Percentiles rank a stretch among this genome's conserved stretches.
Conservation (phyloP, 2,329 filamentous ascomycete species). For the Botrytis fabae region DNA sequence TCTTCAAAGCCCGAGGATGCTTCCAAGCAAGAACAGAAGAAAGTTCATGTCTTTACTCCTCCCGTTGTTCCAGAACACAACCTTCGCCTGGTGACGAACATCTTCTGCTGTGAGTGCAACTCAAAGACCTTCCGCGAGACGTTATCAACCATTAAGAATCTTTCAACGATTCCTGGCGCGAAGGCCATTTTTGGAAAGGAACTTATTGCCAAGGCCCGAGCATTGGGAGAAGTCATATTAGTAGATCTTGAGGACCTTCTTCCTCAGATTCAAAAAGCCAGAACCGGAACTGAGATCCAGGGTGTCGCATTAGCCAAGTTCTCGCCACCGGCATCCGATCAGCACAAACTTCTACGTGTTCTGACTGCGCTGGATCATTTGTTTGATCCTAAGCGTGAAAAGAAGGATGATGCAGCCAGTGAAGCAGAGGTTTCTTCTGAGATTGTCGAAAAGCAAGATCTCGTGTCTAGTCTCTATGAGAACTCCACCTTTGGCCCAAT, state of each 20-base stretch:
- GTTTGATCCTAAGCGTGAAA: slow-evolving; percentile 77
- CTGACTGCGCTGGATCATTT: slow-evolving; percentile 93
- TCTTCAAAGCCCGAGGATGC: slow-evolving; percentile 34
- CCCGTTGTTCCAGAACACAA: slow-evolving; percentile 88
- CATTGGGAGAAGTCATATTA: slow-evolving; percentile 81
- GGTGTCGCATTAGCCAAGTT: slow-evolving; percentile 93
- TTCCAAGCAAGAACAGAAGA: slow-evolving; percentile 39
- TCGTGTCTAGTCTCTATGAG: slow-evolving; percentile 85
- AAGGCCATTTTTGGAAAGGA: slow-evolving; percentile 92
- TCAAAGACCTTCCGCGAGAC: slow-evolving; percentile 98
- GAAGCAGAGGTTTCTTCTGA: slow-evolving; percentile 49
- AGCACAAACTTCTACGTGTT: slow-evolving; percentile 91
- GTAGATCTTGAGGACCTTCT: slow-evolving; percentile 81
- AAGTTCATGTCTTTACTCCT: slow-evolving; percentile 62
- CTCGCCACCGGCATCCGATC: slow-evolving; percentile 91
- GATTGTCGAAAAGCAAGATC: slow-evolving; percentile 71
- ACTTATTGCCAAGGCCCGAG: slow-evolving; percentile 81
- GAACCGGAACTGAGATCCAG: slow-evolving; percentile 91
- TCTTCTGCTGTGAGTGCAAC: slow-evolving; percentile 94
- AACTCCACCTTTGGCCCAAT: slow-evolving; percentile 86
- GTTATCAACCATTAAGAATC: slow-evolving; percentile 96
- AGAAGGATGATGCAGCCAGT: slow-evolving; percentile 50
- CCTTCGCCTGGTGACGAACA: slow-evolving; percentile 90
- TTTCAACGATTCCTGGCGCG: slow-evolving; percentile 88
- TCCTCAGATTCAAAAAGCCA: slow-evolving; percentile 81